phyloP scores from a whole-genome alignment of 2,329 filamentous ascomycete species.

The Graphium sp. region DNA sequence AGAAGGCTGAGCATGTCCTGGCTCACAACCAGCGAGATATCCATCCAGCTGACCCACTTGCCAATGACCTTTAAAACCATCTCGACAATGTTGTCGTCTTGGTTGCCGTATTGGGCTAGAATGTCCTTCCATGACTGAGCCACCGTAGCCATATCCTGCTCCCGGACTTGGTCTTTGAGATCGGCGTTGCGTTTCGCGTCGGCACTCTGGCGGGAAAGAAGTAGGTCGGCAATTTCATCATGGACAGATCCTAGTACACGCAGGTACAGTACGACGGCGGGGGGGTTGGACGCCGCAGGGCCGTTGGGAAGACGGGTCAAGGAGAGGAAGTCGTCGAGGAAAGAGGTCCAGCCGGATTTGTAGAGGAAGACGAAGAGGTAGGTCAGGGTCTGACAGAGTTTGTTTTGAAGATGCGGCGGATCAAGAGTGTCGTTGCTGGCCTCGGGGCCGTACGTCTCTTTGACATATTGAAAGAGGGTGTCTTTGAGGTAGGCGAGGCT shows the following conservation, averaged over 20 bases:
- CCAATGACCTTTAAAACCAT: conserved; percentile 83
- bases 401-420: conserved; percentile 73
- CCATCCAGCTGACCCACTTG: conserved; percentile 98
- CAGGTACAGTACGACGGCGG: conserved; percentile 73
- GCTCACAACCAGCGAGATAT: conserved; percentile 86
- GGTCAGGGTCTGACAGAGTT: conserved; percentile 88
- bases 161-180: conserved; percentile 79
- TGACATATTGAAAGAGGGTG: conserved; percentile 65
- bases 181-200: conserved; percentile 78
- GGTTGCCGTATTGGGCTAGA: conserved; percentile 56
- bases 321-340: conserved; percentile 77
- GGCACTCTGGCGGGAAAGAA: conserved; percentile 59
- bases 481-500: conserved; percentile 65
- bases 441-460: conserved; percentile 51
- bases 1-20: conserved; percentile 71
- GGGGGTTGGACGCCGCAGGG: conserved; percentile 47
- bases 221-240: conserved; percentile 90
- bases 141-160: conserved; percentile 76
- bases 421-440: conserved; percentile 45
- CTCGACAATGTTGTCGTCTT: conserved; percentile 60
- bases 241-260: conserved; percentile 80
- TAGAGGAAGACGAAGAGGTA: conserved; percentile 85
- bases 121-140: conserved; percentile 85
- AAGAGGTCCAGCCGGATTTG: conserved; percentile 68
- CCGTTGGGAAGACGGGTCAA: conserved; percentile 51